A percentile compares a stretch with the other conserved stretches of the same genome.
Evolutionary conservation across 208 protist genomes (phyloP).

Genomic region (Crithidia bombi): DNA sequence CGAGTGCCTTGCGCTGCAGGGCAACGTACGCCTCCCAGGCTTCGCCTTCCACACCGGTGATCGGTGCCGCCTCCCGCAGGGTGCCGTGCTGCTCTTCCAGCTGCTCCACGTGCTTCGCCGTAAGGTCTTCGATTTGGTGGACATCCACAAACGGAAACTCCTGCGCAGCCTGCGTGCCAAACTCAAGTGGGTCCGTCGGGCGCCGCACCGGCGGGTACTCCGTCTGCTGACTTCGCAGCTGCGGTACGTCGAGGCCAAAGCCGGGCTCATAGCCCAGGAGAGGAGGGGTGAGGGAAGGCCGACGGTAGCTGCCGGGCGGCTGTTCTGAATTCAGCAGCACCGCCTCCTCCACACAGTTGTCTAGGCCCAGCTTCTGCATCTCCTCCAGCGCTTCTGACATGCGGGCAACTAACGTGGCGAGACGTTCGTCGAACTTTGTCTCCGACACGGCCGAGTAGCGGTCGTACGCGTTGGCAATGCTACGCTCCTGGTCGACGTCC

Average conservation of each 20-base stretch:
- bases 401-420: conserved; percentile 50
- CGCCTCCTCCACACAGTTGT: conserved; percentile 64
- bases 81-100: conserved; percentile 68
- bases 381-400: conserved; percentile 77
- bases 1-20: conserved; percentile 80
- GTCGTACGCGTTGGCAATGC: conserved; percentile 71
- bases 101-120: conserved; percentile 29
- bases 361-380: conserved; percentile 59
- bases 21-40: conserved; percentile 85
- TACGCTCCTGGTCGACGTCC: conserved; percentile 76
- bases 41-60: conserved; percentile 87
- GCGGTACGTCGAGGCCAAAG: conserved; percentile 86
- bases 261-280: conserved; percentile 83
- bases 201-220: conserved; percentile 76
- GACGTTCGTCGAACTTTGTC: conserved; percentile 49
- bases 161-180: conserved; percentile 7
- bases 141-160: conserved; percentile 75
- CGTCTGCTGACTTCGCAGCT: conserved; percentile 70
- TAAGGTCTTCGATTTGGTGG: conserved; percentile 67
- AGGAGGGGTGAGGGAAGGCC: conserved; percentile 80
- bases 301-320: conserved; percentile 67
- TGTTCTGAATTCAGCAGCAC: conserved; percentile 77
- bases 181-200: conserved; percentile 63
- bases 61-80: conserved; percentile 66
- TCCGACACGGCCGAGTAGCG: conserved; percentile 66